Evolutionary conservation across 2,329 filamentous ascomycete genomes (phyloP).

Genomic region (Didymella pinodella): DNA sequence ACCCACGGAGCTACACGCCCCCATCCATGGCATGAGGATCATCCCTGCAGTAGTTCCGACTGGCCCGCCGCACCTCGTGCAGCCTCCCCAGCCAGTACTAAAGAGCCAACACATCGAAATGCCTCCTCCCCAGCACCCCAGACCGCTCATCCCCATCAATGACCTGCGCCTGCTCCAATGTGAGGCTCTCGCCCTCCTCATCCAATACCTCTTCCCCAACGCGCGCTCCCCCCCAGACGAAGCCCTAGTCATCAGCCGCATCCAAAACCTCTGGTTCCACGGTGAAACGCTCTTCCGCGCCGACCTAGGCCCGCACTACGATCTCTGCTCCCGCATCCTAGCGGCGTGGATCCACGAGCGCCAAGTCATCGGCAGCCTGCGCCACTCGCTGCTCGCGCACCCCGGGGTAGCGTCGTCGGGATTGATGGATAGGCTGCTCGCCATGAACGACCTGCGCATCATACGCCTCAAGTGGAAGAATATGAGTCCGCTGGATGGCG

Average conservation of each 20-base stretch:
- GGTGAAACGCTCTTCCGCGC: conserved; percentile 38
- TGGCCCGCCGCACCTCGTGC: conserved; percentile 18
- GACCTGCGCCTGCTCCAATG: conserved; percentile 43
- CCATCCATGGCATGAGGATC: conserved; percentile 30
- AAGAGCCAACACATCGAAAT: conserved; percentile 39
- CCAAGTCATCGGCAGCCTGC: conserved; percentile 39
- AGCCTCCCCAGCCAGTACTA: conserved; percentile 29
- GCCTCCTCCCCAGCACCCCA: conserved; percentile 13
- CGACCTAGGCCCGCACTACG: conserved; percentile 38
- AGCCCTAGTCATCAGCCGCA: conserved; percentile 32
- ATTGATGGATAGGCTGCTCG: conserved; percentile 43
- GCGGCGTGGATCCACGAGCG: conserved; percentile 44
- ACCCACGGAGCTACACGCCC: conserved; percentile 8
- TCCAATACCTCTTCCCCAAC: conserved; percentile 44
- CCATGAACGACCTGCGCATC: conserved; percentile 46
- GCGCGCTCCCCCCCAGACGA: conserved; percentile 37
- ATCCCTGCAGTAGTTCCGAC: conserved; percentile 22
- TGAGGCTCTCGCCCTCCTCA: conserved; percentile 42
- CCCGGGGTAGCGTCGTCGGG: conserved; percentile 38
- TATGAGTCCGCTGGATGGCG: conserved; percentile 43
- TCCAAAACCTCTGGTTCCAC: conserved; percentile 42
- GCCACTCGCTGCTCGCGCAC: conserved; percentile 31
- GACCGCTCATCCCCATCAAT: conserved; percentile 17
- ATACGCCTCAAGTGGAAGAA: conserved; percentile 50
- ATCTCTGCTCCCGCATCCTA: conserved; percentile 41